Evolutionary conservation across 2,329 filamentous ascomycete species (phyloP).

Genomic region (Hyphodiscus sp.): DNA sequence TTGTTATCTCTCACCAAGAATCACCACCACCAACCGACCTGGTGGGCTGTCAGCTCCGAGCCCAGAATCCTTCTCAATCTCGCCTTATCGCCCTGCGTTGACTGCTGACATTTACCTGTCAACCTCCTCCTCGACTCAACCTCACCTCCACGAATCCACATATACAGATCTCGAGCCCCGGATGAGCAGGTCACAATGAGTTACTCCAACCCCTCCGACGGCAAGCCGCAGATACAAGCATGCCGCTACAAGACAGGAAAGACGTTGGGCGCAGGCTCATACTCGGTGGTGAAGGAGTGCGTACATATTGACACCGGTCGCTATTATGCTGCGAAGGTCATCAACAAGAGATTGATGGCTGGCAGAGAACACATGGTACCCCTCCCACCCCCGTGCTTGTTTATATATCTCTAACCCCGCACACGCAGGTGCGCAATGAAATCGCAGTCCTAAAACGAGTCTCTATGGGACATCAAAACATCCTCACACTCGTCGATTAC

Average conservation of each 20-base stretch:
- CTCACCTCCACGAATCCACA: neutral
- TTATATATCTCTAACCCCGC: slow-evolving; percentile 4
- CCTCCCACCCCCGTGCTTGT: slow-evolving; percentile 5
- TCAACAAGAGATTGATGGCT: slow-evolving; percentile 97
- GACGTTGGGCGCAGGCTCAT: slow-evolving; percentile 91
- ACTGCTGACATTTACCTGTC: neutral
- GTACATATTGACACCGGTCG: slow-evolving; percentile 96
- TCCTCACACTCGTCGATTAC: slow-evolving; percentile 95
- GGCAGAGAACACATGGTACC: slow-evolving; percentile 95
- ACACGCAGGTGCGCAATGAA: slow-evolving; percentile 81
- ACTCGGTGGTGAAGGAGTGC: slow-evolving; percentile 98
- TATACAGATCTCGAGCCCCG: neutral
- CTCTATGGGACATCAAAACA: slow-evolving; percentile 99
- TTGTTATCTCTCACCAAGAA: neutral
- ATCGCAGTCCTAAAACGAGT: slow-evolving; percentile 96
- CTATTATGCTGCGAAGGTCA: slow-evolving; percentile 98
- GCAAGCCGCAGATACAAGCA: slow-evolving; percentile 59
- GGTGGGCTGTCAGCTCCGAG: neutral
- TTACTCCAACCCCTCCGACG: slow-evolving; percentile 19
- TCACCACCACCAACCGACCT: too few species aligned
- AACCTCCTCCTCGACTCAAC: neutral
- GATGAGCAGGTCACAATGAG: slow-evolving; percentile 16
- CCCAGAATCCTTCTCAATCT: neutral
- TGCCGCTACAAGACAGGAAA: slow-evolving; percentile 99
- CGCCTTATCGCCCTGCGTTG: neutral